Base-by-base conservation (phyloP, 495 filamentous ascomycete genomes). In the Thozetella sp. region DNA sequence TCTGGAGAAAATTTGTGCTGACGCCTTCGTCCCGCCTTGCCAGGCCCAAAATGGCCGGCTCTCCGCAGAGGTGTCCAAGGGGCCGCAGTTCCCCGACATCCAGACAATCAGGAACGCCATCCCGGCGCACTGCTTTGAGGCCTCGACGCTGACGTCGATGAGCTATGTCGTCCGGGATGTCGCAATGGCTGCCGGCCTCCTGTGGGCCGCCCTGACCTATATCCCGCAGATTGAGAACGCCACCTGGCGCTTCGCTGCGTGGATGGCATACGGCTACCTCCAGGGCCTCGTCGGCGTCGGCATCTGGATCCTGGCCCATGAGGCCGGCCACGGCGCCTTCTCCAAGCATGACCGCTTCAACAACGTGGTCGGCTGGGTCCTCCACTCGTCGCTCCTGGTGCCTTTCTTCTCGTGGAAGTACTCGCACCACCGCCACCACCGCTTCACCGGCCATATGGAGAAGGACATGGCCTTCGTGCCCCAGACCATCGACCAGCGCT, bases 381-480 rank as follows among this genome's bases (percentile, higher is more conserved):
- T 89, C 62, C 92, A 96, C 75, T 94, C 91, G 23, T 78, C 85
- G 46, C 81, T 96, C 50, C 74, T 95, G 57, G 92, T 95, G 22
- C 92, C 92, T 23, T 96, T 93, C 76, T 95, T 93, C 76, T 91
- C 90, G 63, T 96, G 92, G 92, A 93, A 94, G 81, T 93, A 93
- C 77, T 93, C 90, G 50, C 92, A 96, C 76, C 88, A 91, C 70
- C 92, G 93, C 82, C 92, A 96, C 78, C 92, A 96, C 82, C 93
- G 97, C 79, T 92, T 92, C 60, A 99, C 95, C 30, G 95, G 93
- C 62, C 84, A 99, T 83, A 82, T 99, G 71, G 92, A 96, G 76
- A 91, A 93, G 68, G 95, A 99, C 77, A 97, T 97, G 93, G 95
- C 97, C 57, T 97, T 97, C 77, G 83, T 97, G 3, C 95, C 95